Evolutionary conservation across 139 green algal genomes (phyloP).

Genomic region (Eudorina sp.): DNA sequence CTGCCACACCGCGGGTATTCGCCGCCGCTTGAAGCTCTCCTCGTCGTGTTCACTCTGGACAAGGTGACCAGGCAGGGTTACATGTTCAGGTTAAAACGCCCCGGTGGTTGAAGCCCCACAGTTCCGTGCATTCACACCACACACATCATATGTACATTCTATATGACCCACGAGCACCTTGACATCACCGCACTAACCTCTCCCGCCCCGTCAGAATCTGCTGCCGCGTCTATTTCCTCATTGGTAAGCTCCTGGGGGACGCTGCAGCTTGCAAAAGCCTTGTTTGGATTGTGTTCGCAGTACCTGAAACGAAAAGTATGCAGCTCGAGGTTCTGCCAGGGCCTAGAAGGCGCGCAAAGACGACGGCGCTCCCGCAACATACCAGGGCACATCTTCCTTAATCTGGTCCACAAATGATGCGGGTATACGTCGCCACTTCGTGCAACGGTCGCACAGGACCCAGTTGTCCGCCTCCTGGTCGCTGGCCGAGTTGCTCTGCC

Average conservation of each 20-base stretch:
- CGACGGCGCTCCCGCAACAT: neutral
- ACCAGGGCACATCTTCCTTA: conserved; percentile 79
- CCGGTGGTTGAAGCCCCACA: neutral
- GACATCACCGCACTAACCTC: conserved; percentile 24
- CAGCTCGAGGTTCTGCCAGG: neutral
- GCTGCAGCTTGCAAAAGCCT: conserved; percentile 76
- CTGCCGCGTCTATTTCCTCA: conserved; percentile 84
- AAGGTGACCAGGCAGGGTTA: neutral
- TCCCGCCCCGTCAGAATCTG: conserved; percentile 35
- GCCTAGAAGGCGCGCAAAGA: conserved; percentile 12
- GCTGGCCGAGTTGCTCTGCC: neutral
- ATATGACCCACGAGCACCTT: neutral
- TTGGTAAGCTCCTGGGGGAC: conserved; percentile 88
- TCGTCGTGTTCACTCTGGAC: conserved; percentile 43
- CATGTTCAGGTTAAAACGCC: conserved; percentile 1
- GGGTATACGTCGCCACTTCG: conserved; percentile 86
- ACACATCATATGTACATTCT: neutral
- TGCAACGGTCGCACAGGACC: conserved; percentile 89
- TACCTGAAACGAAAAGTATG: conserved; percentile 67
- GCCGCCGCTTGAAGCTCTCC: conserved; percentile 48
- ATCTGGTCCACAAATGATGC: conserved; percentile 63
- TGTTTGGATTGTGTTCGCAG: conserved; percentile 86
- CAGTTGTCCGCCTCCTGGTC: conserved; percentile 63
- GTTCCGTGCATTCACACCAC: neutral
- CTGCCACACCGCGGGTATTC: conserved; percentile 87